Conservation (phyloP, 2,329 filamentous ascomycete genomes). For the Fusarium pseudoanthophilum region DNA sequence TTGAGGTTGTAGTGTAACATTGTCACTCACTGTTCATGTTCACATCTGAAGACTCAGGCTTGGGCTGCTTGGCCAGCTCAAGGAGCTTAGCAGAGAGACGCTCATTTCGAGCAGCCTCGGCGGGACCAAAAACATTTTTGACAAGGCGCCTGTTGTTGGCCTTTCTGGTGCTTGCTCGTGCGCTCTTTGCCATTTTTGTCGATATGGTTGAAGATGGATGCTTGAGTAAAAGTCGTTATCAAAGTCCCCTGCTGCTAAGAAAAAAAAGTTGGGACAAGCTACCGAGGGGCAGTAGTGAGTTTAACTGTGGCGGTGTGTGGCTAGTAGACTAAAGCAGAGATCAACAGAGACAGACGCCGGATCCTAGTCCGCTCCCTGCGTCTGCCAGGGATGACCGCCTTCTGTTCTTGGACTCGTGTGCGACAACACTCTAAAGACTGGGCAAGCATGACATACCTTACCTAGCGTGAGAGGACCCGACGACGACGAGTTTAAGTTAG, state of each 20-base stretch:
- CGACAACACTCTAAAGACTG: slow-evolving; percentile 19
- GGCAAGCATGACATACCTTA: slow-evolving; percentile 41
- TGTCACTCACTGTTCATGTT: slow-evolving; percentile 56
- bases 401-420: slow-evolving; percentile 20
- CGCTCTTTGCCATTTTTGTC: slow-evolving; percentile 83
- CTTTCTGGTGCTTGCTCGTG: slow-evolving; percentile 82
- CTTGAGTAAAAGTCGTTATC: slow-evolving; percentile 30
- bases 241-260: slow-evolving; percentile 33
- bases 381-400: slow-evolving; percentile 42
- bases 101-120: slow-evolving; percentile 80
- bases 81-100: slow-evolving; percentile 87
- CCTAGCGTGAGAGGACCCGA: slow-evolving; percentile 26
- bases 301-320: slow-evolving; percentile 35
- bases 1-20: background rate
- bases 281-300: slow-evolving; percentile 11
- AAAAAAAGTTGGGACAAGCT: slow-evolving; percentile 37
- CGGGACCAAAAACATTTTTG: slow-evolving; percentile 83
- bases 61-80: slow-evolving; percentile 81
- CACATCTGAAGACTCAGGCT: slow-evolving; percentile 66
- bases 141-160: slow-evolving; percentile 85
- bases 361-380: background rate
- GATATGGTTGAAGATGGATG: slow-evolving; percentile 19
- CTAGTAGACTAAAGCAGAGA: background rate
- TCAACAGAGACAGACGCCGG: background rate
- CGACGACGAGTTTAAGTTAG: slow-evolving; percentile 8